Conservation (phyloP, 129 eudicot genomes). For the Flaveria brownii region DNA sequence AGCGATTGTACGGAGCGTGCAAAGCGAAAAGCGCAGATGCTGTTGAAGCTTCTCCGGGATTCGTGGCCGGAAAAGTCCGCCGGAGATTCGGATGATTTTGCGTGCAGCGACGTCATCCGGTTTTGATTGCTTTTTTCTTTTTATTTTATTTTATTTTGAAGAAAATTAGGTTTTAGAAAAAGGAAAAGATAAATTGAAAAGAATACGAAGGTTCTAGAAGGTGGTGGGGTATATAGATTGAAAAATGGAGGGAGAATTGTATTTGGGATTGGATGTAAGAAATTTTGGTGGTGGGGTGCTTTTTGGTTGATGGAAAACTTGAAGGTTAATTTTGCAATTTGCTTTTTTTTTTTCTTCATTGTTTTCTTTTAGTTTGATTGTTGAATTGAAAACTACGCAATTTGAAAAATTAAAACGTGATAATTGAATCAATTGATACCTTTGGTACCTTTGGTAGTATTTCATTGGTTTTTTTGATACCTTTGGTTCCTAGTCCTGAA, state of each 20-base stretch:
- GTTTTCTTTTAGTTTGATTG: no score
- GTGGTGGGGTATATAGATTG: constrained; percentile 36
- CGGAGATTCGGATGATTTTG: constrained; percentile 64
- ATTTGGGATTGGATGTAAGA: constrained; percentile 34
- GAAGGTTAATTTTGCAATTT: neutral
- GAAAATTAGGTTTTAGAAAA: neutral
- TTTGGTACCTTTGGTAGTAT: no score
- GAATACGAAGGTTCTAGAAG: constrained; percentile 29
- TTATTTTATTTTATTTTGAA: neutral
- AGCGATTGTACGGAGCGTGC: constrained; percentile 95
- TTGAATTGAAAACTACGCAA: no score
- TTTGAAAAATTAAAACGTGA: no score
- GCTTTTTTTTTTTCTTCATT: no score
- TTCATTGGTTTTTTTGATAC: no score
- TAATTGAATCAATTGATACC: no score
- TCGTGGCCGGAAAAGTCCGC: constrained; percentile 83
- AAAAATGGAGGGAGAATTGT: neutral
- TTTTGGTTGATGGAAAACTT: neutral
- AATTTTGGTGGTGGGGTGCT: neutral
- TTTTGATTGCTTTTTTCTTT: constrained; percentile 36
- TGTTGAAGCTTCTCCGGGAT: constrained; percentile 77
- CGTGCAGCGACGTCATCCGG: constrained; percentile 72
- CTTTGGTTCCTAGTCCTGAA: no score
- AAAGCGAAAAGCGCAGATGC: constrained; percentile 89
- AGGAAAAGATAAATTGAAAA: constrained; percentile 18